Conservation (phyloP, 2,329 filamentous ascomycete genomes). For the Colletotrichum simmondsii region DNA sequence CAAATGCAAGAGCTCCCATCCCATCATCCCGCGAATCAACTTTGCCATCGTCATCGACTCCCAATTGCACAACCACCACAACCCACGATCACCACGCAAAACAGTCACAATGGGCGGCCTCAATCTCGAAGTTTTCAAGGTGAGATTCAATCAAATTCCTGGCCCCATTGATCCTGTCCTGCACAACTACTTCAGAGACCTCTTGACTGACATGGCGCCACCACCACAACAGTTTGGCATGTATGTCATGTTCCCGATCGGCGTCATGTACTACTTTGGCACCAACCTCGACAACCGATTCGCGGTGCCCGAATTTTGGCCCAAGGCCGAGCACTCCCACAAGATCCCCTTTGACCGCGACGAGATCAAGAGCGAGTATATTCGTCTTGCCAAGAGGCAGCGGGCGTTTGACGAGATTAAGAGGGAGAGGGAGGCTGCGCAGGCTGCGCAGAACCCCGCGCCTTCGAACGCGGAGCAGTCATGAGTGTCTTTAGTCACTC, state of each 20-base stretch:
- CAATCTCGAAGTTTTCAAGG: constrained; percentile 92
- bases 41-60: constrained; percentile 17
- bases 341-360: constrained; percentile 80
- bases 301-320: constrained; percentile 92
- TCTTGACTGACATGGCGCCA: constrained; percentile 8
- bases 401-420: constrained; percentile 82
- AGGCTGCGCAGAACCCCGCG: constrained; percentile 39
- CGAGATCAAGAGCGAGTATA: constrained; percentile 85
- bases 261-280: constrained; percentile 99
- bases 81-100: neutral
- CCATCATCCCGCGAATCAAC: constrained; percentile 9
- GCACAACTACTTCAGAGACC: too few species aligned
- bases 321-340: constrained; percentile 81
- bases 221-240: constrained; percentile 80
- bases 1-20: constrained; percentile 6
- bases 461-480: constrained; percentile 40
- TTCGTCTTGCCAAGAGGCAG: constrained; percentile 71
- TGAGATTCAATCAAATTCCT: constrained; percentile 47
- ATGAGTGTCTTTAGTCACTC: neutral
- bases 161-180: neutral
- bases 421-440: constrained; percentile 50
- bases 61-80: neutral
- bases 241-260: constrained; percentile 99
- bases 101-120: constrained; percentile 72
- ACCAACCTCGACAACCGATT: constrained; percentile 97